phyloP scores from a whole-genome alignment of 768 basidiomycete genomes.

The Serendipita sp. region DNA sequence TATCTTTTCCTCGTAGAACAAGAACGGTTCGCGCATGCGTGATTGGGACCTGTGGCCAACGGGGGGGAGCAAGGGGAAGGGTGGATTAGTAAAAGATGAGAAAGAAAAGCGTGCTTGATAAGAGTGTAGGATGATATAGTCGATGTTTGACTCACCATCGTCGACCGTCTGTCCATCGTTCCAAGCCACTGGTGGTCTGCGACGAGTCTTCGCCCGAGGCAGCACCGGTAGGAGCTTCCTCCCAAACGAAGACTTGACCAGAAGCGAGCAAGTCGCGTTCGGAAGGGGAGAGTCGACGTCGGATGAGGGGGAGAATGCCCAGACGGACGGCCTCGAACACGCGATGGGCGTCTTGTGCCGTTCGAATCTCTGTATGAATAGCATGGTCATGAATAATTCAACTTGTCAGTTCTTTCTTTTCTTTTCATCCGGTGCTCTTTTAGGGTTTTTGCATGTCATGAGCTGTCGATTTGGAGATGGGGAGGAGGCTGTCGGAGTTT shows the following conservation, averaged over 20 bases:
- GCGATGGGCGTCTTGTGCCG: slow-evolving; percentile 64
- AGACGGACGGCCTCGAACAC: slow-evolving; percentile 63
- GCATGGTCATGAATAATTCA: neutral
- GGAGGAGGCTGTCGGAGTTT: too few relatives aligned
- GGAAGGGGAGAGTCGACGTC: slow-evolving; percentile 47
- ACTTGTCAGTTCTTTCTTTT: neutral
- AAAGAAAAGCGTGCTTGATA: neutral
- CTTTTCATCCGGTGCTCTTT: too few relatives aligned
- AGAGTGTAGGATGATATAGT: too few relatives aligned
- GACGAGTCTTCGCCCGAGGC: slow-evolving; percentile 41
- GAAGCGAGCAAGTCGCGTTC: slow-evolving; percentile 56
- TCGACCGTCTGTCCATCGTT: slow-evolving; percentile 72
- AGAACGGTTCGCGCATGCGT: slow-evolving; percentile 56
- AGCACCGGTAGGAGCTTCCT: slow-evolving; percentile 34
- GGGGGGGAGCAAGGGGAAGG: too few relatives aligned
- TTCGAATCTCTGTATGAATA: slow-evolving; percentile 43
- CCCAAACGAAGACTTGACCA: slow-evolving; percentile 76
- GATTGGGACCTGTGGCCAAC: slow-evolving; percentile 83
- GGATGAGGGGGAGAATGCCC: slow-evolving; percentile 53
- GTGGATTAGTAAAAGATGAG: slow-evolving; percentile 1
- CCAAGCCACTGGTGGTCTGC: slow-evolving; percentile 22
- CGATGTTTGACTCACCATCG: slow-evolving; percentile 43
- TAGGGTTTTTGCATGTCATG: too few relatives aligned
- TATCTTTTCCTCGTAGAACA: slow-evolving; percentile 74
- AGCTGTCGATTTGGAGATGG: too few relatives aligned